Conservation (phyloP, 202 grass and related monocot genomes). For the Bolboschoenoplectus hybrid region DNA sequence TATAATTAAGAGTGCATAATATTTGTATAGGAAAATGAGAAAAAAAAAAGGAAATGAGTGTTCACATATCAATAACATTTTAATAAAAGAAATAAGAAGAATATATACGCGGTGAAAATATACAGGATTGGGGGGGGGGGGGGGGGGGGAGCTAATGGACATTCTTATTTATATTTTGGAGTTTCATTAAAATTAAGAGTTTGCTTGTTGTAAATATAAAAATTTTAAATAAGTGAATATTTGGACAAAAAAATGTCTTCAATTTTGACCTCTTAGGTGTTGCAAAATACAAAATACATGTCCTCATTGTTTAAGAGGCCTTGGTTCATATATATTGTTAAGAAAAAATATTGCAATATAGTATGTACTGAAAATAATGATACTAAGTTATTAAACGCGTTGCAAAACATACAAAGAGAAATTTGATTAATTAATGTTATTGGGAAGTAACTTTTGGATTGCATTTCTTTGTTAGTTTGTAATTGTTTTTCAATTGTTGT, state of each 20-base stretch:
- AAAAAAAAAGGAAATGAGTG: not conserved
- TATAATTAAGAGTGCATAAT: not conserved
- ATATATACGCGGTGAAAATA: not conserved
- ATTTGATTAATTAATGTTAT: too few species aligned
- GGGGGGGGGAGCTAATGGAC: not conserved
- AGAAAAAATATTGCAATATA: too few species aligned
- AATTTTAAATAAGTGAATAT: not conserved
- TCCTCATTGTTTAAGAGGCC: too few species aligned
- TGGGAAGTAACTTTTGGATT: too few species aligned
- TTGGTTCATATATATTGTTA: too few species aligned
- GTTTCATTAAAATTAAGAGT: not conserved
- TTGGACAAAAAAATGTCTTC: not conserved
- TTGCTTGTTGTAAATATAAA: not conserved
- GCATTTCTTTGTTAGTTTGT: too few species aligned
- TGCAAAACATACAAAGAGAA: too few species aligned
- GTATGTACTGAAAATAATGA: too few species aligned
- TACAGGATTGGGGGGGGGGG: not conserved
- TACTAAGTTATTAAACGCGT: too few species aligned
- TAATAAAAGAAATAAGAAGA: not conserved
- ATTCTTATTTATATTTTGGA: not conserved
- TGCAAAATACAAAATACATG: too few species aligned
- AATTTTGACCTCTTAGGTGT: too few species aligned
- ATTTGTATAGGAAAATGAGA: not conserved
- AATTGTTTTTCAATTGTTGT: too few species aligned
- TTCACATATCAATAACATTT: not conserved